Evolutionary conservation across 768 basidiomycete genomes (phyloP).

Genomic region (Mycena haematopus): DNA sequence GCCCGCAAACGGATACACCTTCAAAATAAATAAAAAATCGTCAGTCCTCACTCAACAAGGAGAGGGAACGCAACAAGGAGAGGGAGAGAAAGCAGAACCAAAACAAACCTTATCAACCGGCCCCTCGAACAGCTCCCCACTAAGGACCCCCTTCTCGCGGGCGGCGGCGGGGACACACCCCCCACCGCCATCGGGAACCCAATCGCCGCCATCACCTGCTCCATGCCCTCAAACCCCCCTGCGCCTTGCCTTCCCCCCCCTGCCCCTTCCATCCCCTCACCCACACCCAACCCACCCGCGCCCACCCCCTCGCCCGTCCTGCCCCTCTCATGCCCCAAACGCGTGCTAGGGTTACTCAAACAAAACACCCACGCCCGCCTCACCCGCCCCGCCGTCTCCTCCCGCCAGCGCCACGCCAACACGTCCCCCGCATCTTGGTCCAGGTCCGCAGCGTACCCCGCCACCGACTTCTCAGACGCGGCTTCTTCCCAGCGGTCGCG

Average conservation of each 20-base stretch:
- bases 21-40: too few species aligned
- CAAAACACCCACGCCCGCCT: constrained; percentile 88
- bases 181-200: constrained; percentile 46
- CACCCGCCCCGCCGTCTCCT: constrained; percentile 70
- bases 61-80: too few species aligned
- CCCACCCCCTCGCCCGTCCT: constrained; percentile 34
- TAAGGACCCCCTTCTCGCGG: constrained; percentile 62
- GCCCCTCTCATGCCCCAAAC: background rate
- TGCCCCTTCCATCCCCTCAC: too few species aligned
- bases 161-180: constrained; percentile 44
- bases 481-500: constrained; percentile 87
- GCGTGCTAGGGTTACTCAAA: constrained; percentile 36
- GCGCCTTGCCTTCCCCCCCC: too few species aligned
- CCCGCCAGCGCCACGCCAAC: constrained; percentile 83
- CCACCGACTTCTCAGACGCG: constrained; percentile 61
- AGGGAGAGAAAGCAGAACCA: too few species aligned
- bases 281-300: background rate
- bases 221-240: constrained; percentile 58
- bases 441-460: constrained; percentile 55
- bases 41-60: too few species aligned
- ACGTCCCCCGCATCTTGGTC: constrained; percentile 55
- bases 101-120: constrained; percentile 39
- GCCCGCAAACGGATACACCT: constrained; percentile 75
- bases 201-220: constrained; percentile 65
- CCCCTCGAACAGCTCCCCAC: constrained; percentile 66